Evolutionary conservation across 805 yeast genomes (phyloP).

Genomic region (Saccharomycopsis sp.): DNA sequence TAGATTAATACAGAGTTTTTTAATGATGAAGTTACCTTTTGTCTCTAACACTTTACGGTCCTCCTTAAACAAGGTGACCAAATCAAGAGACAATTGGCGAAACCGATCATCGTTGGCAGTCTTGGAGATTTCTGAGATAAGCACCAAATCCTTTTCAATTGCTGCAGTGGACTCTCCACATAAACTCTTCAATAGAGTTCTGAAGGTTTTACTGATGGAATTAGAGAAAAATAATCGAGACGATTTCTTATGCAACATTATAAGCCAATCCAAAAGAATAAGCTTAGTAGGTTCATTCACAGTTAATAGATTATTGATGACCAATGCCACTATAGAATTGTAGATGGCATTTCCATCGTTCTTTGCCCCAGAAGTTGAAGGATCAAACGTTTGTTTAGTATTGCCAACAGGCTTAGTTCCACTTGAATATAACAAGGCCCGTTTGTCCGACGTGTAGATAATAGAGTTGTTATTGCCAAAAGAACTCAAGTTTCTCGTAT

Average conservation of each 20-base stretch:
- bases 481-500: neutral
- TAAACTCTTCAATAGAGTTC: conserved; percentile 68
- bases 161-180: conserved; percentile 64
- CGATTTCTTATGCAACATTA: conserved; percentile 67
- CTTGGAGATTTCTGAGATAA: conserved; percentile 65
- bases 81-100: conserved; percentile 63
- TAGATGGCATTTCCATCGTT: conserved; percentile 11
- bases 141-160: conserved; percentile 62
- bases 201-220: conserved; percentile 54
- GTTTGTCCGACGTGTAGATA: conserved; percentile 21
- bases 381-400: conserved; percentile 56
- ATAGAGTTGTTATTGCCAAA: neutral
- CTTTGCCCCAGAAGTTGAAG: conserved; percentile 22
- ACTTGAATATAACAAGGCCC: conserved; percentile 7
- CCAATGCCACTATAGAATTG: conserved; percentile 3
- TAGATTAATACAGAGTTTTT: conserved; percentile 75
- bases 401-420: neutral
- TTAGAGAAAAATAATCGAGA: conserved; percentile 50
- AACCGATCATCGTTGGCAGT: conserved; percentile 73
- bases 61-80: conserved; percentile 60
- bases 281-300: conserved; percentile 77
- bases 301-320: conserved; percentile 38
- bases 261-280: conserved; percentile 86
- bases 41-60: conserved; percentile 62
- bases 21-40: conserved; percentile 74